These are phyloP conservation scores for Podospora pseudoanserina DNA, from an alignment of 495 filamentous ascomycete genomes.

Conservation along the genomic window DNA sequence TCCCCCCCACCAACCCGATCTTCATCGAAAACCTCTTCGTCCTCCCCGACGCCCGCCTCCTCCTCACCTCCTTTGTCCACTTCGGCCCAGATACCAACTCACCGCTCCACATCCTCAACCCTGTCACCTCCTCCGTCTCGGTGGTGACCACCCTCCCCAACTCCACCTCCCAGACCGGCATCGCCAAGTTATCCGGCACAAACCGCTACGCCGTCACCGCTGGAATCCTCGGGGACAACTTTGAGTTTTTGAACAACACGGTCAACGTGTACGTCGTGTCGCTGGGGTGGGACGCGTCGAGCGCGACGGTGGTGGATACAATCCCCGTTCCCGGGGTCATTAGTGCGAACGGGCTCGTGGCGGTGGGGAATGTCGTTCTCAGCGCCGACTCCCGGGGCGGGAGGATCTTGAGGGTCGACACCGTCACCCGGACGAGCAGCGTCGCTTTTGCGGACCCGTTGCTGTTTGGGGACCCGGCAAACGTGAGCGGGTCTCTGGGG, in stretches of 20 bases:
- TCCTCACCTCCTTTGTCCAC: constrained; percentile 1
- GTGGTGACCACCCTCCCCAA: background rate
- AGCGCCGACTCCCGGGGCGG: background rate
- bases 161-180: constrained; percentile 9
- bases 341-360: constrained; percentile 2
- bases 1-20: constrained; percentile 3
- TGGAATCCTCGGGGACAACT: background rate
- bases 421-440: background rate
- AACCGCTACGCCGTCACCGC: constrained; percentile 4
- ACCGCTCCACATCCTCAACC: constrained; percentile 4
- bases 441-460: constrained; percentile 2
- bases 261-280: background rate
- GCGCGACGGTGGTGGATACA: constrained; percentile 1
- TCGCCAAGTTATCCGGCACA: background rate
- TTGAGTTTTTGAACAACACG: constrained; percentile 7
- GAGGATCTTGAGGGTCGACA: background rate
- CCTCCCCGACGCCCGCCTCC: constrained; percentile 8
- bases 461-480: constrained; percentile 1
- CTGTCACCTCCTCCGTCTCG: background rate
- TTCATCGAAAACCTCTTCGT: constrained; percentile 5
- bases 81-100: background rate
- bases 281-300: background rate
- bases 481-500: background rate
- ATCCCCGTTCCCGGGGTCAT: background rate
- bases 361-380: constrained; percentile 1